Conservation (phyloP, 106 monocot species). For the Alisma plantagoaquatica region DNA sequence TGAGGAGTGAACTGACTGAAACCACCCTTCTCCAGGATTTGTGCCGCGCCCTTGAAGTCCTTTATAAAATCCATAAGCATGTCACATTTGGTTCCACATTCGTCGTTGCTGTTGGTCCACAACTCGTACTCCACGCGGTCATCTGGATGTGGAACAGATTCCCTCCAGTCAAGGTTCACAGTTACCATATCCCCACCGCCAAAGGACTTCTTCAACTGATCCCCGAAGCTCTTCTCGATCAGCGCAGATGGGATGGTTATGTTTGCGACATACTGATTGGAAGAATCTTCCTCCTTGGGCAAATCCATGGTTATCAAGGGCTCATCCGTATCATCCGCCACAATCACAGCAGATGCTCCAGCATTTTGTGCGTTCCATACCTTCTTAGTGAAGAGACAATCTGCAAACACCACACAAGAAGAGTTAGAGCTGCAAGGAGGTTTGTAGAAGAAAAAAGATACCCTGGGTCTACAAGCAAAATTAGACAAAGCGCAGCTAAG, state of each 20-base stretch:
- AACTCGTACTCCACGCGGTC: conserved; percentile 95
- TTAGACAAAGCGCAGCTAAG: too few relatives aligned
- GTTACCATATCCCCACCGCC: conserved; percentile 74
- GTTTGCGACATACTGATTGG: conserved; percentile 73
- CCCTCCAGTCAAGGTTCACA: conserved; percentile 96
- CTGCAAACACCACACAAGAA: conserved; percentile 25
- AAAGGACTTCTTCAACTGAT: conserved; percentile 65
- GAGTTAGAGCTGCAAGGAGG: too few relatives aligned
- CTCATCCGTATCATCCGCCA: conserved; percentile 81
- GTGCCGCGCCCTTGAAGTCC: conserved; percentile 88
- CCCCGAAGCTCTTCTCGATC: conserved; percentile 71
- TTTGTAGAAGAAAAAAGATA: too few relatives aligned
- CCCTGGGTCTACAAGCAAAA: too few relatives aligned
- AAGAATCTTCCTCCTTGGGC: conserved; percentile 73
- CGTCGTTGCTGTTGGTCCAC: conserved; percentile 98
- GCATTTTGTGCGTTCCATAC: conserved; percentile 89
- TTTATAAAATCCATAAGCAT: conserved; percentile 77
- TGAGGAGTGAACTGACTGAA: conserved; percentile 97
- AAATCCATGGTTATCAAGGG: conserved; percentile 96
- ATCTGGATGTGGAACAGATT: conserved; percentile 97
- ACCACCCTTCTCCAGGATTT: conserved; percentile 82
- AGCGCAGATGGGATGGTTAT: conserved; percentile 95
- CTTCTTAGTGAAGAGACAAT: conserved; percentile 88
- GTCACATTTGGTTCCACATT: conserved; percentile 95
- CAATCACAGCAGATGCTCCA: conserved; percentile 88